Percentiles rank a stretch among this genome's conserved stretches.
Conservation (phyloP, 345 rosid species). For the Arabidopsis thaliana region DNA sequence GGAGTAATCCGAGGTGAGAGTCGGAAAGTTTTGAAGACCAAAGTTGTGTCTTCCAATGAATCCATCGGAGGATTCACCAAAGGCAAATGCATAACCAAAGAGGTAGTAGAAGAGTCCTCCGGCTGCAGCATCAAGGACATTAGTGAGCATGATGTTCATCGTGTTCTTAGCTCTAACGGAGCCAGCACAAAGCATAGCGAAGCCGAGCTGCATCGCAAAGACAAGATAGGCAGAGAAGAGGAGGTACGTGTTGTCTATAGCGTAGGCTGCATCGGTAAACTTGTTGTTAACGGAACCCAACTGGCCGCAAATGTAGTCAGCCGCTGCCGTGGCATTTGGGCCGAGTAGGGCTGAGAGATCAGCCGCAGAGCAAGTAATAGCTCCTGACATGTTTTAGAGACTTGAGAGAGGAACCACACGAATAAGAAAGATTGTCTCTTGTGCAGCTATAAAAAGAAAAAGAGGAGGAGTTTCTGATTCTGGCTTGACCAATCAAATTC, state of each 20-base stretch:
- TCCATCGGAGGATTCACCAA: conserved; percentile 74
- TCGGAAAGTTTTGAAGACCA: conserved; percentile 57
- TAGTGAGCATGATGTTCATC: conserved; percentile 96
- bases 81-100: conserved; percentile 92
- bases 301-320: conserved; percentile 62
- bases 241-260: conserved; percentile 82
- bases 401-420: conserved; percentile 5
- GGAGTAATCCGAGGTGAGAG: conserved; percentile 53
- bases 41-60: conserved; percentile 84
- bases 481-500: conserved; percentile 18
- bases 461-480: conserved; percentile 23
- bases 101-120: conserved; percentile 91
- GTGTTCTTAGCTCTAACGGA: conserved; percentile 94
- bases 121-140: conserved; percentile 89
- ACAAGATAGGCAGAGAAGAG: conserved; percentile 94
- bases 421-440: conserved; percentile 1
- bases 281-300: conserved; percentile 40
- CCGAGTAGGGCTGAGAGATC: conserved; percentile 62
- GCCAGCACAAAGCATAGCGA: conserved; percentile 97
- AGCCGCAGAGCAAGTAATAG: conserved; percentile 51
- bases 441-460: conserved; percentile 17
- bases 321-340: conserved; percentile 64
- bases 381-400: conserved; percentile 41
- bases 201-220: conserved; percentile 93
- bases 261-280: conserved; percentile 63